Percentiles rank a stretch among this genome's conserved stretches.
phyloP scores from a whole-genome alignment of 2,329 filamentous ascomycete species.

The Allantophomopsis lycopodina region DNA sequence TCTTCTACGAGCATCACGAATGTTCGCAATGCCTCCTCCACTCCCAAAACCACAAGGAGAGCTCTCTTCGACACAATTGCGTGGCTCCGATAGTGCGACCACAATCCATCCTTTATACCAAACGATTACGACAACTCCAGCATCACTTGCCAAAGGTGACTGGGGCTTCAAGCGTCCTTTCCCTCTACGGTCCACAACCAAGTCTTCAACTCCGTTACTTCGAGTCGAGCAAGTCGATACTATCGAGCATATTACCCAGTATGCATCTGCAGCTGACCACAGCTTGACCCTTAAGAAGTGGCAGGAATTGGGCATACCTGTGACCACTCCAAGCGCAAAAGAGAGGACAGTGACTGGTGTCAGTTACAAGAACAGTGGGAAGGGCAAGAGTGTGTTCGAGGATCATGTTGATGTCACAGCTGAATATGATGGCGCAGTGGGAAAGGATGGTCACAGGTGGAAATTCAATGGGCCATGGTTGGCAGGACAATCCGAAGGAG shows the following conservation, averaged over 20 bases:
- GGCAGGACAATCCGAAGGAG: constrained; percentile 44
- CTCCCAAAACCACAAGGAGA: constrained; percentile 46
- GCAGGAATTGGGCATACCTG: constrained; percentile 64
- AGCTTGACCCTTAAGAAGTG: constrained; percentile 72
- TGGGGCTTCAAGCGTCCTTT: constrained; percentile 87
- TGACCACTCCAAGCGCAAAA: constrained; percentile 37
- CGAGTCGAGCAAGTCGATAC: constrained; percentile 71
- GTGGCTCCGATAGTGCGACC: constrained; percentile 56
- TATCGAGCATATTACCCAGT: constrained; percentile 80
- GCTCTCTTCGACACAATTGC: constrained; percentile 30
- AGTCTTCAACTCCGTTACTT: constrained; percentile 60
- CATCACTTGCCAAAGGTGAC: constrained; percentile 65
- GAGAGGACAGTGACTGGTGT: constrained; percentile 29
- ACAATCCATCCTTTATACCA: constrained; percentile 69
- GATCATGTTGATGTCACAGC: constrained; percentile 31
- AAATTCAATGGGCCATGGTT: constrained; percentile 56
- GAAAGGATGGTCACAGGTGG: constrained; percentile 38
- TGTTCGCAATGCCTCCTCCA: constrained; percentile 76
- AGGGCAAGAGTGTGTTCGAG: constrained; percentile 42
- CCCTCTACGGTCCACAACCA: constrained; percentile 60
- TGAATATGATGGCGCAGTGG: constrained; percentile 14
- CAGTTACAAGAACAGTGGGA: constrained; percentile 39
- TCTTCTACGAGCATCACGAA: constrained; percentile 72
- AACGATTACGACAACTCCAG: constrained; percentile 63
- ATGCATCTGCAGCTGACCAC: constrained; percentile 70